Conservation (phyloP, 805 yeast genomes). For the Ogataea parapolymorpha region DNA sequence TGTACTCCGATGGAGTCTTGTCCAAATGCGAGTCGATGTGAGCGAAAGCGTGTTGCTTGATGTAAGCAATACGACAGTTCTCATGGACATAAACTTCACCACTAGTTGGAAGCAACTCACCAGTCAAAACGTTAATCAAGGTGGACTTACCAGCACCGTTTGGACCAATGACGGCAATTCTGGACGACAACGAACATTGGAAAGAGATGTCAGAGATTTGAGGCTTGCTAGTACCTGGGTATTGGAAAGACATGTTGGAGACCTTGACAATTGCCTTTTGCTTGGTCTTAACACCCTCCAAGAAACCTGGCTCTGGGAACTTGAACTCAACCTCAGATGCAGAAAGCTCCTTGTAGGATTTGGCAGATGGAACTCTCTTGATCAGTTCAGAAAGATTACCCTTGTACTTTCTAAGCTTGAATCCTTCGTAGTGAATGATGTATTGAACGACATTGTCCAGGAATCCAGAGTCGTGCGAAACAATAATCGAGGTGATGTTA, state of each 20-base stretch:
- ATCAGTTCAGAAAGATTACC: slow-evolving; percentile 99
- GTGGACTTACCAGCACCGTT: slow-evolving; percentile 99
- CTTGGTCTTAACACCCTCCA: slow-evolving; percentile 99
- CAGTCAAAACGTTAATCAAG: slow-evolving; percentile 96
- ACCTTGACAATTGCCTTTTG: slow-evolving; percentile 99
- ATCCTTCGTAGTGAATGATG: slow-evolving; percentile 99
- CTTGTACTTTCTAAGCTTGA: slow-evolving; percentile 98
- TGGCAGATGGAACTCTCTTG: slow-evolving; percentile 97
- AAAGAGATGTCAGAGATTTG: slow-evolving; percentile 87
- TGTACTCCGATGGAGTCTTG: slow-evolving; percentile 99
- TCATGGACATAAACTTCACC: slow-evolving; percentile 99
- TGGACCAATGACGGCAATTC: slow-evolving; percentile 99
- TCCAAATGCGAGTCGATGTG: slow-evolving; percentile 98
- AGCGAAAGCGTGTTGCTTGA: slow-evolving; percentile 99
- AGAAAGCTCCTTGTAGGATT: slow-evolving; percentile 97
- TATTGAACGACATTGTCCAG: slow-evolving; percentile 95
- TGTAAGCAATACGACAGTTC: slow-evolving; percentile 99
- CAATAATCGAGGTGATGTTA: slow-evolving; percentile 97
- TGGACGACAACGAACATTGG: slow-evolving; percentile 99
- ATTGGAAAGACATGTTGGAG: slow-evolving; percentile 96
- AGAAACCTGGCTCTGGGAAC: slow-evolving; percentile 99
- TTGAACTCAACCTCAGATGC: slow-evolving; percentile 95
- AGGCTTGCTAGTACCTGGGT: slow-evolving; percentile 97
- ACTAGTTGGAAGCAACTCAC: slow-evolving; percentile 96
- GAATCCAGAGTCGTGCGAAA: slow-evolving; percentile 99